Evolutionary conservation across 768 basidiomycete species (phyloP), one percentile per base, ranked within the genome.

Genomic region (Rhodotorula graminis): DNA sequence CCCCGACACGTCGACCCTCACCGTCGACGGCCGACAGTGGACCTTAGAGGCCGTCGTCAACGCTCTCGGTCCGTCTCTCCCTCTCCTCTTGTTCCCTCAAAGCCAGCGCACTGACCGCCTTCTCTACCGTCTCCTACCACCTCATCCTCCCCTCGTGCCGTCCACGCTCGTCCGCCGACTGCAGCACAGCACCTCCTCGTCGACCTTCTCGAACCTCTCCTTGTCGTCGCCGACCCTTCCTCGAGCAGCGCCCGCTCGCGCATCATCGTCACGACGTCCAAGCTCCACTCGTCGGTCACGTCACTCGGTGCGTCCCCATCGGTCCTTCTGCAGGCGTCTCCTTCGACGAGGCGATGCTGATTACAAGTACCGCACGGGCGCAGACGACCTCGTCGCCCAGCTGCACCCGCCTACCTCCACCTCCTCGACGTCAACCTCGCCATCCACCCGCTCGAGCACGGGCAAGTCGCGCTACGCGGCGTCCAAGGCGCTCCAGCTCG

Each of bases 221-320:
- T 70, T 16, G 21, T 19, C 2, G 19, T 33, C 3, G 12, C 63
- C 7, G 14, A 31, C 1, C 27, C 63, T 1, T 0, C 33, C 4
- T 16, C 27, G 12, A 1, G 3, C 7, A 42, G 12, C 2, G 25
- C 33, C 0, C 62, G 25, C 3, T 56, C 67, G 27, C 68, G 69
- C 15, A 42, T 74, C 65, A 25, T 74, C 50, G 57, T 67, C 27
- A 67, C 65, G 44, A 47, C 69, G 27, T 74, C 73, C 2, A 31
- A 69, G 2, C 58, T 70, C 10, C 62, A 67, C 21, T 47, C 42
- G 3, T 27, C 27, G 11, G 18, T 67, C 47, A 2, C 23, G 0
- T 71, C 65, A 0, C 27, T 63, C 37, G 55, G 65, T 71, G 29
- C 29, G 64, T 33, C n/a, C n/a, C n/a, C n/a, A n/a, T n/a, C n/a